These are phyloP conservation scores for Cercospora sp. DNA, from an alignment of 2,329 filamentous ascomycete species.

Conservation along the genomic window DNA sequence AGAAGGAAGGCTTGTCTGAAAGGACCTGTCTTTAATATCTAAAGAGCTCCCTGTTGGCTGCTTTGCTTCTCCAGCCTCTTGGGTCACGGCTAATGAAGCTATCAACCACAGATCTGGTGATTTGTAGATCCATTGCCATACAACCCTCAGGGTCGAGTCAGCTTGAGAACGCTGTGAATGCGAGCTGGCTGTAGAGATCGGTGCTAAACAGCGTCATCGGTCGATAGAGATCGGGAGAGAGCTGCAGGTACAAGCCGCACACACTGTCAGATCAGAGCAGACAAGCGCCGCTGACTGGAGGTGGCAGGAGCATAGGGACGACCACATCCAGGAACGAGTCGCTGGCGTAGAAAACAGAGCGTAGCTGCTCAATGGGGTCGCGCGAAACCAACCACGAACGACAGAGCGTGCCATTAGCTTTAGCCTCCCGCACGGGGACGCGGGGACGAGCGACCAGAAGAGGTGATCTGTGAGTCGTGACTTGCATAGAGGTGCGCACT, in stretches of 20 bases:
- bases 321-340: conserved; percentile 25
- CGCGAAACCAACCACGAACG: conserved; percentile 22
- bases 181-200: conserved; percentile 9
- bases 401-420: conserved; percentile 1
- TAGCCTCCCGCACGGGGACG: conserved; percentile 23
- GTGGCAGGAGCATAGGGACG: conserved; percentile 12
- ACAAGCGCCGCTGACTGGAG: conserved; percentile 23
- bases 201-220: conserved; percentile 5
- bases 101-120: conserved; percentile 3
- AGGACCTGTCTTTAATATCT: conserved; percentile 19
- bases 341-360: conserved; percentile 8
- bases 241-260: conserved; percentile 14
- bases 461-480: conserved; percentile 13
- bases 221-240: not conserved
- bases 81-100: conserved; percentile 8
- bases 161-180: not conserved
- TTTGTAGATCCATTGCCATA: conserved; percentile 10
- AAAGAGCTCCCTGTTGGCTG: not conserved
- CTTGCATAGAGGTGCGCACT: conserved; percentile 5
- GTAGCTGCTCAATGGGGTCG: conserved; percentile 6
- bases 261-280: conserved; percentile 1
- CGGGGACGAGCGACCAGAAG: not conserved
- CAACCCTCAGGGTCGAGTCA: conserved; percentile 13
- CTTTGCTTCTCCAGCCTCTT: conserved; percentile 11
- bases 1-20: conserved; percentile 5